Conservation (phyloP, 2,329 filamentous ascomycete genomes). For the Talaromyces sp. region DNA sequence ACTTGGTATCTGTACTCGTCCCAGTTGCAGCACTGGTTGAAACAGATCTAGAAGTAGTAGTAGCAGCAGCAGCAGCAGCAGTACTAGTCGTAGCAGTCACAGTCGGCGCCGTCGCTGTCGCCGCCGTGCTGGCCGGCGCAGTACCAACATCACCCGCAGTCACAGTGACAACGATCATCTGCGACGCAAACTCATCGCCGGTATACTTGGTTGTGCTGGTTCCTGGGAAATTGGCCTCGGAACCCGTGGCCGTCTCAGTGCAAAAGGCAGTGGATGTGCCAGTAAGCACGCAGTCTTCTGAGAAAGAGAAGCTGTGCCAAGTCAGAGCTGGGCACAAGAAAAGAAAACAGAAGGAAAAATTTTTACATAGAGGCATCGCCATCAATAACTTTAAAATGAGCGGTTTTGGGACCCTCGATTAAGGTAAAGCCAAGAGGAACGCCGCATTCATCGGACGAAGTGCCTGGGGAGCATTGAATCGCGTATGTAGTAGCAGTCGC, state of each 20-base stretch:
- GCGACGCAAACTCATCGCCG: neutral
- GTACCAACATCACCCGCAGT: constrained; percentile 1
- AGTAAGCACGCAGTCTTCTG: neutral
- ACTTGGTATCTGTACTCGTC: neutral
- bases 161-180: neutral
- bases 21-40: neutral
- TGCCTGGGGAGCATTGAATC: neutral
- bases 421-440: neutral
- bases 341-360: too few species aligned
- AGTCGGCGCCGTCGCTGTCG: constrained; percentile 4
- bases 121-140: neutral
- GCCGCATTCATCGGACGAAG: constrained; percentile 5
- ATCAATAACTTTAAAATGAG: neutral
- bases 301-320: neutral
- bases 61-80: neutral
- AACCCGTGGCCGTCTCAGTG: neutral
- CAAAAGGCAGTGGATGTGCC: neutral
- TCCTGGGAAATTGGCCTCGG: constrained; percentile 1
- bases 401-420: constrained; percentile 4
- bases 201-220: neutral
- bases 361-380: neutral
- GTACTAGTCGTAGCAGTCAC: constrained; percentile 1
- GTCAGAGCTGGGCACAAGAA: neutral
- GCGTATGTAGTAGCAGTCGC: constrained; percentile 5
- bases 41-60: neutral